Conservation (phyloP, 345 rosid genomes). For the Citrus maxima region DNA sequence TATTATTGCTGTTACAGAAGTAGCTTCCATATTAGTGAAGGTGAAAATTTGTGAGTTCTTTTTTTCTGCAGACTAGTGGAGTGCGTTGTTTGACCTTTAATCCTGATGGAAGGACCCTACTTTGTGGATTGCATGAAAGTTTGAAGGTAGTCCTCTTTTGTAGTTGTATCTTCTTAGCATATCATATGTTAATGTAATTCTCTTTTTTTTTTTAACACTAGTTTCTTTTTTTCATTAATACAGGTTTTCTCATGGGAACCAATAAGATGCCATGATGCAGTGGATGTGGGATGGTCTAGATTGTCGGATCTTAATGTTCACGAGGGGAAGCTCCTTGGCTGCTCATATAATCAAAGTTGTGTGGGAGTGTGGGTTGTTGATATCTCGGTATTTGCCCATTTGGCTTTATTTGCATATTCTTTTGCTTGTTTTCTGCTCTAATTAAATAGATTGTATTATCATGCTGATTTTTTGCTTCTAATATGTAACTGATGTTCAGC, state of each 20-base stretch:
- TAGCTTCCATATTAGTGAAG: neutral
- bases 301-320: conserved; percentile 93
- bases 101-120: conserved; percentile 91
- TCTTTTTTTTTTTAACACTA: conserved; percentile 10
- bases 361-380: conserved; percentile 99
- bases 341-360: conserved; percentile 97
- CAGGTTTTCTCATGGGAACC: conserved; percentile 99
- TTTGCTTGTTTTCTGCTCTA: conserved; percentile 17
- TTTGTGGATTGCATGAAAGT: conserved; percentile 94
- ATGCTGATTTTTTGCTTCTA: conserved; percentile 10
- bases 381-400: conserved; percentile 63
- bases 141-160: conserved; percentile 52
- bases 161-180: neutral
- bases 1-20: neutral
- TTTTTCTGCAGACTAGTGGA: conserved; percentile 61
- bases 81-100: conserved; percentile 92
- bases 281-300: conserved; percentile 99
- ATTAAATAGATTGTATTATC: conserved; percentile 11
- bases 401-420: conserved; percentile 1
- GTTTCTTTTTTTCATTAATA: conserved; percentile 21
- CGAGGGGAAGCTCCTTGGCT: conserved; percentile 97
- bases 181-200: neutral
- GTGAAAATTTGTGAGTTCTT: neutral
- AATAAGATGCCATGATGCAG: conserved; percentile 75
- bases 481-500: conserved; percentile 37